Evolutionary conservation across 2,329 filamentous ascomycete species (phyloP), one percentile per base, ranked within the genome.

Genomic region (Fusarium albosuccineum): DNA sequence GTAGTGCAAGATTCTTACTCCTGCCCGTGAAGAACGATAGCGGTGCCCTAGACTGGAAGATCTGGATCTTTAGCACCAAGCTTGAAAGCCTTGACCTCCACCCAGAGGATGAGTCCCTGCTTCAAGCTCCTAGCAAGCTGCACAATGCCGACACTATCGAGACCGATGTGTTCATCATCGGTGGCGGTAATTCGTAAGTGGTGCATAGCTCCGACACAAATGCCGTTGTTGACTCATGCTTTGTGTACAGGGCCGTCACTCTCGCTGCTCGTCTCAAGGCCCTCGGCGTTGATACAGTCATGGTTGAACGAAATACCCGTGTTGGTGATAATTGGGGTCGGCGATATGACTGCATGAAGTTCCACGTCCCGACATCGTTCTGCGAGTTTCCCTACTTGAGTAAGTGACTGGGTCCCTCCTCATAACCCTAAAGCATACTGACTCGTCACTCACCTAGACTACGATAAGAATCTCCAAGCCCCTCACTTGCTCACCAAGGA

Each of bases 1-100:
- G 56, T 5, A 66, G 51, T 9, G 56, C 45, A 4, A 51, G 64
- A 1, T 14, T 62, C 1, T 17, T 68, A 1, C 64, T 70, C 10
- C 30, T 63, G 2, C 67, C 68, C 0, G 17, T 34, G 1, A 42
- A 53, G 9, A 29, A 11, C 5, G 8, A 2, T 1, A 2, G 2
- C 5, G 14, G 10, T 0, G 13, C 7, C 1, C 9, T 70, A 0
- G 22, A 60, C 4, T 68, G 67, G 62, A 68, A 60, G 9, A 66
- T 70, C 2, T 70, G 68, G 68, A 58, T 68, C 7, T 9, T 70
- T 0, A 70, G 67, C 29, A 68, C 67, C 13, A 61, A 50, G 3
- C 44, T 70, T 1, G 58, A 61, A 2, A 40, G 55, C 5, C 16
- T 70, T 1, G 61, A 68, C 4, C 1, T 64, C 1, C 53, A 68